Conservation (phyloP, 2,329 filamentous ascomycete genomes). For the Calonectria pauciramosa region DNA sequence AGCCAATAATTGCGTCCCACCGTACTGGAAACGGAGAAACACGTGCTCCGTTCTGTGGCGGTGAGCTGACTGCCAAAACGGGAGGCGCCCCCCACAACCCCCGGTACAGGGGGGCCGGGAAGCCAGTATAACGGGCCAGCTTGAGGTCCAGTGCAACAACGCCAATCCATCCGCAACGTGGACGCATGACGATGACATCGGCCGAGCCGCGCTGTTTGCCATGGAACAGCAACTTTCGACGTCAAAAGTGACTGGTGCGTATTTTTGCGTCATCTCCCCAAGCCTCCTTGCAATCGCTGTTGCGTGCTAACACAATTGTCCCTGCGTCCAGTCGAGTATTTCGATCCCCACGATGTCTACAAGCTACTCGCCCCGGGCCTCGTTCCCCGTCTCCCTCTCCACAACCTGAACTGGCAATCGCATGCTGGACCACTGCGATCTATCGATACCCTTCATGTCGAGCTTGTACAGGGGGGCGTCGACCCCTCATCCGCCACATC, state of each 20-base stretch:
- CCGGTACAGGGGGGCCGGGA: slow-evolving; percentile 24
- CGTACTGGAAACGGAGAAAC: slow-evolving; percentile 47
- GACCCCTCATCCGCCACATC: slow-evolving; percentile 56
- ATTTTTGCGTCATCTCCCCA: background rate
- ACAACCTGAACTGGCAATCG: slow-evolving; percentile 97
- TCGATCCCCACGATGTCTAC: slow-evolving; percentile 92
- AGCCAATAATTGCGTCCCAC: slow-evolving; percentile 38
- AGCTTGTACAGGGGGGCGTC: slow-evolving; percentile 77
- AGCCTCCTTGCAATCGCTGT: background rate
- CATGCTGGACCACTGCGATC: slow-evolving; percentile 91
- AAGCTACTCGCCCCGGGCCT: slow-evolving; percentile 84
- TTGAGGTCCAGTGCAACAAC: slow-evolving; percentile 33
- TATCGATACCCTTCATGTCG: slow-evolving; percentile 92
- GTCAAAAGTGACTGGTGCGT: slow-evolving; percentile 81
- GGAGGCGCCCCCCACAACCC: slow-evolving; percentile 19
- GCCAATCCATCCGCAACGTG: slow-evolving; percentile 33
- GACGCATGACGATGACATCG: slow-evolving; percentile 48
- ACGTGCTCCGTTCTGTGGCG: slow-evolving; percentile 41
- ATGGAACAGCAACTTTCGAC: slow-evolving; percentile 79
- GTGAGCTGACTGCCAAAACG: slow-evolving; percentile 43
- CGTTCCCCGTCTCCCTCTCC: slow-evolving; percentile 83
- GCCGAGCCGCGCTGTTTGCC: slow-evolving; percentile 47
- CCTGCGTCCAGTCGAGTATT: slow-evolving; percentile 83
- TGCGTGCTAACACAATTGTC: slow-evolving; percentile 34
- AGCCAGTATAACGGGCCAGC: slow-evolving; percentile 41